Evolutionary conservation across 2,329 filamentous ascomycete species (phyloP), one percentile per base, ranked within the genome.

Genomic region (Talaromyces rugulosus): DNA sequence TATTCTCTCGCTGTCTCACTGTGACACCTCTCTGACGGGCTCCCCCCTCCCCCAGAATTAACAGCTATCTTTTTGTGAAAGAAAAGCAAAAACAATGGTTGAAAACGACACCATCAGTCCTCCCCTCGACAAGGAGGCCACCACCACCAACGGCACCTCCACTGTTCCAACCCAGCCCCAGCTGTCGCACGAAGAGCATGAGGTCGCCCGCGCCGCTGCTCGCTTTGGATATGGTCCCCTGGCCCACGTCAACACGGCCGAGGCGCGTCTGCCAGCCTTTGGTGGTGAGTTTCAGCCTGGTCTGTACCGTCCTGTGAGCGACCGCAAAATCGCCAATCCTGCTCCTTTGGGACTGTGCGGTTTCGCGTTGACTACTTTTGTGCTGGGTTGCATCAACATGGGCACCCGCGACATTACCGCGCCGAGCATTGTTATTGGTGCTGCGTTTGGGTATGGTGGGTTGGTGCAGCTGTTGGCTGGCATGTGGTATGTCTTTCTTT

Each of bases 311-410:
- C 80, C 86, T 8, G 84, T 86, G 76, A 83, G 85, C 73, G 66
- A 73, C 27, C 87, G 88, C 77, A 89, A 90, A 80, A 86, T 93
- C 75, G 90, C 84, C 79, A 93, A 93, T 78, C 90, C 90, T 4
- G 89, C 88, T 59, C 90, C 90, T 33, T 82, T 93, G 44, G 90
- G 91, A 66, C 85, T 94, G 56, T 85, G 81, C 64, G 90, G 89
- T 73, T 94, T 94, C 80, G 91, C 90, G 65, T 81, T 94, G 71
- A 94, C 90, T 59, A 94, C 90, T 12, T 94, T 94, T 74, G 85
- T 94, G 42, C 83, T 94, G 56, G 90, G 88, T 33, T 80, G 84
- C 69, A 82, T 94, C 78, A 94, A 94, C 79, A 81, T 91, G 75
- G 81, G 85, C 59, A 79, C 87, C 2, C 83, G 87, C 12, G 82